Evolutionary conservation across 352 stramenopile species (phyloP), one percentile per base, ranked within the genome.

Genomic region (Phytopythium ostracodes): DNA sequence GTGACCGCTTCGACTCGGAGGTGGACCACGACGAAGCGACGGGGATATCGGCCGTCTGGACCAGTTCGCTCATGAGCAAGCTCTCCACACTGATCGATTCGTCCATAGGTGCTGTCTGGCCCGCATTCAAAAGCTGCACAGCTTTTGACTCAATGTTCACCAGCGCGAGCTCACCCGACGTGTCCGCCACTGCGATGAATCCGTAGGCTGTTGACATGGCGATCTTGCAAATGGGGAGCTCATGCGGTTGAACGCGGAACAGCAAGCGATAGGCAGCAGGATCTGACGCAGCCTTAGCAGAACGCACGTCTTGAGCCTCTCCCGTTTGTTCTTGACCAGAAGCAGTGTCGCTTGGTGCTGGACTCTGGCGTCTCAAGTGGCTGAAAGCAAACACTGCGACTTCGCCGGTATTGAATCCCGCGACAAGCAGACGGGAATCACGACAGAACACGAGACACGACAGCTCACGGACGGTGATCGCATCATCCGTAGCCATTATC

Each of bases 91-190:
- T 79, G 17, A 82, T 75, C 0, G 68, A 63, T 35, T 91, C 81
- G 4, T 84, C 77, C 17, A 49, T 51, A 11, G 55, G 31, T 59
- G 69, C 63, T 12, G 68, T 65, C 1, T 88, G 70, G 17, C 88
- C 81, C 54, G 80, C 80, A 9, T 91, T 76, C 42, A 89, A 47
- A 4, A 89, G 47, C 59, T 90, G 77, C 59, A 82, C 81, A n/a
- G 58, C 63, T 50, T 89, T 72, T 4, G 72, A 76, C 14, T 68
- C 58, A 6, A 88, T 40, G 14, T 90, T 65, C 12, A 89, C 71
- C 17, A 91, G 67, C 2, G 81, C 87, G 0, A 91, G 72, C 44
- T 87, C 81, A 2, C 82, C 84, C 33, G 63, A 74, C 25, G 72
- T 59, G 60, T 94, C 84, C 0, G 80, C 72, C 24, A 88, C 64